Percentiles rank a stretch among this genome's conserved stretches.
phyloP scores from a whole-genome alignment of 1,284 basidiomycete genomes.

The Hypsizygus ulmarius region DNA sequence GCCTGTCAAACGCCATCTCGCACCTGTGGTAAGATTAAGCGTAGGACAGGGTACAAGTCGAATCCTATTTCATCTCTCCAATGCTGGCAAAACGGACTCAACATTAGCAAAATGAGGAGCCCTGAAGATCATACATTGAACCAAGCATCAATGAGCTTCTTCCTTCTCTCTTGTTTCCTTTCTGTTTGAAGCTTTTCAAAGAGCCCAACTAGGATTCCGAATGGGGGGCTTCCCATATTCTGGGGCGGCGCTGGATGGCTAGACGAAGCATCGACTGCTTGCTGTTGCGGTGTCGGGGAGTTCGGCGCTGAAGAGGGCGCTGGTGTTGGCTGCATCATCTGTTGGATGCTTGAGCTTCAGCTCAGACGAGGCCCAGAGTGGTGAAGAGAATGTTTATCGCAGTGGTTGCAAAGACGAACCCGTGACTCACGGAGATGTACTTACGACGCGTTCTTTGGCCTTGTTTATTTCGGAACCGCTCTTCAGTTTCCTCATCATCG shows the following conservation, averaged over 20 bases:
- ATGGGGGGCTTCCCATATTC: slow-evolving; percentile 65
- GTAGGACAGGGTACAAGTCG: slow-evolving; percentile 74
- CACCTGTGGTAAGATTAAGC: slow-evolving; percentile 75
- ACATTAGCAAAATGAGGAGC: slow-evolving; percentile 7
- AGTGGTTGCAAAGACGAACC: background rate
- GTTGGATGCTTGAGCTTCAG: slow-evolving; percentile 1
- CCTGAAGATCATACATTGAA: slow-evolving; percentile 59
- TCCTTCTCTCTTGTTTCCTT: slow-evolving; percentile 66
- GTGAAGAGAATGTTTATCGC: slow-evolving; percentile 12
- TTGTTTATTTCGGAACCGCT: slow-evolving; percentile 20
- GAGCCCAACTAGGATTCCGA: slow-evolving; percentile 59
- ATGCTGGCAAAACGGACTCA: slow-evolving; percentile 43
- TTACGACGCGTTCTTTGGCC: slow-evolving; percentile 32
- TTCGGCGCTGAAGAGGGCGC: slow-evolving; percentile 39
- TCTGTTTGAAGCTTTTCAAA: slow-evolving; percentile 71
- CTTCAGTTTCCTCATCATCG: background rate
- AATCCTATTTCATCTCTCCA: slow-evolving; percentile 74
- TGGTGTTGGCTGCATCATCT: slow-evolving; percentile 57
- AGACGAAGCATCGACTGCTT: slow-evolving; percentile 26
- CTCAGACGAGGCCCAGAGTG: background rate
- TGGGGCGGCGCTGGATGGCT: slow-evolving; percentile 54
- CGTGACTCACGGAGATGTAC: background rate
- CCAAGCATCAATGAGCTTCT: slow-evolving; percentile 63
- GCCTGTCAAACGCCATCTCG: slow-evolving; percentile 16
- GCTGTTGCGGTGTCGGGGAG: slow-evolving; percentile 25